Evolutionary conservation across 208 protist species (phyloP).

Genomic region (Herpetomonas tarakana): DNA sequence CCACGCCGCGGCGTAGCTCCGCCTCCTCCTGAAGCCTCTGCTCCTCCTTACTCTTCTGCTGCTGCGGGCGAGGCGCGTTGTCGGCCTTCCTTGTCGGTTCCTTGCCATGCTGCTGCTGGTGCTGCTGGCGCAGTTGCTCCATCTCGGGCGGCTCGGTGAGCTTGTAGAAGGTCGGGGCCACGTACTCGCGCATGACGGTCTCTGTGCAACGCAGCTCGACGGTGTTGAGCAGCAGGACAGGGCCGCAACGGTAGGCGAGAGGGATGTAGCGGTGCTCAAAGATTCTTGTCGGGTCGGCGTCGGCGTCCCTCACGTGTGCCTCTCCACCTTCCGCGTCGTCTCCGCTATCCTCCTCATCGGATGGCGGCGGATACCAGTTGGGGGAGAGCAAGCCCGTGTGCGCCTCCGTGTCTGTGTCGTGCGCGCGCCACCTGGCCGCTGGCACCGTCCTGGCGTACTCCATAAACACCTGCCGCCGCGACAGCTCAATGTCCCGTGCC

Average conservation of each 20-base stretch:
- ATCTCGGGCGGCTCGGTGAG: conserved; percentile 17
- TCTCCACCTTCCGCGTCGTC: too few species aligned
- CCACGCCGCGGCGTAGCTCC: conserved; percentile 11
- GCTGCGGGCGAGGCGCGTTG: too few species aligned
- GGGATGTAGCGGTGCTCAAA: conserved; percentile 11
- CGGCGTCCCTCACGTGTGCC: too few species aligned
- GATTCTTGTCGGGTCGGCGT: not conserved
- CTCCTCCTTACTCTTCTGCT: conserved; percentile 1
- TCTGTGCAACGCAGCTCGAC: conserved; percentile 39
- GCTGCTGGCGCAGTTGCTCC: conserved; percentile 2
- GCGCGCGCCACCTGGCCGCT: not conserved
- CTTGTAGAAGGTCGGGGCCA: conserved; percentile 27
- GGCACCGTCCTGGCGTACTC: conserved; percentile 5
- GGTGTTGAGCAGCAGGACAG: conserved; percentile 39
- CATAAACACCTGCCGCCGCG: conserved; percentile 21
- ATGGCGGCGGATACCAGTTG: not conserved
- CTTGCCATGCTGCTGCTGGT: conserved; percentile 3
- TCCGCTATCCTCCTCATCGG: not conserved
- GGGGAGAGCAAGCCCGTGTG: not conserved
- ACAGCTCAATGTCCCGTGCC: conserved; percentile 25
- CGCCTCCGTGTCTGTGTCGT: not conserved
- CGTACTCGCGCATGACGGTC: conserved; percentile 20
- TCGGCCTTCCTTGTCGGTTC: not conserved
- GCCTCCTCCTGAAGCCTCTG: conserved; percentile 7
- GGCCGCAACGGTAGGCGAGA: conserved; percentile 17